Evolutionary conservation across 768 basidiomycete species (phyloP).

Genomic region (Psilocybe subaeruginosa): DNA sequence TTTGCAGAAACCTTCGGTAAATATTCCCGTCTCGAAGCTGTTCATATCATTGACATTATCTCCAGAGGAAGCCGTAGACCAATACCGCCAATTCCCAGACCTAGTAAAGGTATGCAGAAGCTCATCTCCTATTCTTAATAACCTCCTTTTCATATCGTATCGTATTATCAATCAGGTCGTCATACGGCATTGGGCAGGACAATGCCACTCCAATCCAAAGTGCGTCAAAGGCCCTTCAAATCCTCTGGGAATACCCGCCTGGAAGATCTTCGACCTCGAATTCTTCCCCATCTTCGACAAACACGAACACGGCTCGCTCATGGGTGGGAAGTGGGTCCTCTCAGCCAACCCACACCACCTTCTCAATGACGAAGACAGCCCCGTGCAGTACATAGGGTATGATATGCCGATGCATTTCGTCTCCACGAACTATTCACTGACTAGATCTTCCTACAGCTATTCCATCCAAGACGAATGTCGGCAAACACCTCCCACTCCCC

Average conservation of each 20-base stretch:
- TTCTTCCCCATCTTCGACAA: constrained; percentile 26
- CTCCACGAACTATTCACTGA: constrained; percentile 1
- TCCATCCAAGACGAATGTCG: constrained; percentile 34
- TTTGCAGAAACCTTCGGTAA: constrained; percentile 28
- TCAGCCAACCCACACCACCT: constrained; percentile 30
- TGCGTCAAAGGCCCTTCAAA: constrained; percentile 31
- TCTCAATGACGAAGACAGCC: constrained; percentile 14
- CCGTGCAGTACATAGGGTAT: constrained; percentile 30
- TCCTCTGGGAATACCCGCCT: constrained; percentile 36
- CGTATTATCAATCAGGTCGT: constrained; percentile 22
- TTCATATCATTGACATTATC: background rate
- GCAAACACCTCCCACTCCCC: constrained; percentile 24
- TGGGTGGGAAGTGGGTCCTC: constrained; percentile 36
- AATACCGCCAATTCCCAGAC: constrained; percentile 34
- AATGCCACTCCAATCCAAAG: constrained; percentile 27
- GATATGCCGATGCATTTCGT: constrained; percentile 1
- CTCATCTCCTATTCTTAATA: background rate
- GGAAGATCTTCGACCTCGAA: constrained; percentile 38
- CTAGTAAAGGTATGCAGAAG: constrained; percentile 29
- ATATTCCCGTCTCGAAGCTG: constrained; percentile 11
- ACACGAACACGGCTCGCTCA: constrained; percentile 17
- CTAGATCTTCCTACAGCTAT: constrained; percentile 24
- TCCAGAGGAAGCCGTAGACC: constrained; percentile 26
- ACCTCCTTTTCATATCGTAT: background rate
- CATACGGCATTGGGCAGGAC: constrained; percentile 26